Conservation (phyloP, 1,284 basidiomycete species). For the Kwoniella shivajii region DNA sequence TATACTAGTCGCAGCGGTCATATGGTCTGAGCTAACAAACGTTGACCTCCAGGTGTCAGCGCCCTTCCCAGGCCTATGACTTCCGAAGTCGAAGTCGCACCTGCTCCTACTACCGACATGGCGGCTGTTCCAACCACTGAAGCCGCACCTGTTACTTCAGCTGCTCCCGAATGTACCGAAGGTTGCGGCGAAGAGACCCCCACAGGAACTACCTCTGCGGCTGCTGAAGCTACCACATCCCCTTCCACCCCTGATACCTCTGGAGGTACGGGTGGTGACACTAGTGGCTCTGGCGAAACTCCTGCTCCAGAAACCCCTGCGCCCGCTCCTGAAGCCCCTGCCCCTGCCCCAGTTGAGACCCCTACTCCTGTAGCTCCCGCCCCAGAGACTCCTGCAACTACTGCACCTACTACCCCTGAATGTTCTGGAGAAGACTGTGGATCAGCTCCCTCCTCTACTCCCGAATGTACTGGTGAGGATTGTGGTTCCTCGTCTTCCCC, state of each 20-base stretch:
- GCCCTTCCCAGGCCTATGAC: neutral
- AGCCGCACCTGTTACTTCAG: neutral
- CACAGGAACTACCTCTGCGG: neutral
- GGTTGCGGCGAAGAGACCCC: neutral
- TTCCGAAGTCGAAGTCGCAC: neutral
- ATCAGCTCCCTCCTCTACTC: neutral
- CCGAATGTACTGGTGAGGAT: constrained; percentile 2
- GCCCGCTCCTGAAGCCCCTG: neutral
- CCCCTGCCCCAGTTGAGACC: neutral
- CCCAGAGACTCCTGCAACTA: neutral
- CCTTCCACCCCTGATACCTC: neutral
- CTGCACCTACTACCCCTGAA: neutral
- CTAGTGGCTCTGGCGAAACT: neutral
- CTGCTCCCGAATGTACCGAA: neutral
- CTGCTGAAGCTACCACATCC: neutral
- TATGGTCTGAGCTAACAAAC: neutral
- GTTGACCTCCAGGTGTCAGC: neutral
- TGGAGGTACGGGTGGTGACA: neutral
- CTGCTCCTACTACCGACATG: neutral
- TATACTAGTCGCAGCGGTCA: neutral
- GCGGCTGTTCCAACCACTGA: neutral
- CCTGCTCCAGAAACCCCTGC: neutral
- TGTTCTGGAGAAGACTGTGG: neutral
- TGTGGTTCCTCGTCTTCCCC: neutral
- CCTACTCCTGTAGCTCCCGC: neutral